These are phyloP conservation scores for Sporopachydermia lactativora DNA, from an alignment of 805 yeast species.

Conservation along the genomic window DNA sequence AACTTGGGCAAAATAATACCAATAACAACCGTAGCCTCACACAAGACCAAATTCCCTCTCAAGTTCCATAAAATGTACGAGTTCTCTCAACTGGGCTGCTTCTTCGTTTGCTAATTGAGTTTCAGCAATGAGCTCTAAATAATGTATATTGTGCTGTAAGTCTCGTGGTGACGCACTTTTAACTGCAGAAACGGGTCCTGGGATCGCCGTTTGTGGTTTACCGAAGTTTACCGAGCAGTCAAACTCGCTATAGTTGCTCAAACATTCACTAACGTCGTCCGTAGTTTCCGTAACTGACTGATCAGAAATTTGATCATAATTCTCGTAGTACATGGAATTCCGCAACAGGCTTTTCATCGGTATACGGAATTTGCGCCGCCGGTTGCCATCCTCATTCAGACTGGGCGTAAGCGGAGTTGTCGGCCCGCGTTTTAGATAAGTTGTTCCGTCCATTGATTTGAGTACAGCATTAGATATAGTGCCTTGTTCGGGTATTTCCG, in stretches of 20 bases:
- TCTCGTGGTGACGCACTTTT: not conserved
- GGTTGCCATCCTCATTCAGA: not conserved
- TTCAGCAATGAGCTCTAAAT: not conserved
- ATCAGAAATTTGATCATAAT: not conserved
- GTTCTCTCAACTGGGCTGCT: not conserved
- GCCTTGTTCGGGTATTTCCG: too few species aligned
- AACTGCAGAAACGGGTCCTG: not conserved
- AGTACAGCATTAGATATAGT: too few species aligned
- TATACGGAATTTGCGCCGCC: not conserved
- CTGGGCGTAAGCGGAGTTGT: not conserved
- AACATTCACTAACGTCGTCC: not conserved
- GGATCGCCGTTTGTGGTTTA: not conserved
- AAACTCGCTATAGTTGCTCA: not conserved
- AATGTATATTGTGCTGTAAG: not conserved
- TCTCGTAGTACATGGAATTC: too few species aligned
- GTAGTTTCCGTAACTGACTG: not conserved
- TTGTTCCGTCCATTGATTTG: too few species aligned
- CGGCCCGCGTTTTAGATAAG: not conserved
- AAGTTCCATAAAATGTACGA: not conserved
- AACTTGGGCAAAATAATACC: too few species aligned
- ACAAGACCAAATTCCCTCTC: too few species aligned
- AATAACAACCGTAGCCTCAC: too few species aligned
- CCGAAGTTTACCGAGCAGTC: slow-evolving; percentile 1
- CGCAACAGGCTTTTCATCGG: slow-evolving; percentile 1
- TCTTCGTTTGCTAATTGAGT: not conserved